Evolutionary conservation across 192 early-diverging fungal species (phyloP), one percentile per base, ranked within the genome.

Genomic region (Phlyctochytrium bullatum): DNA sequence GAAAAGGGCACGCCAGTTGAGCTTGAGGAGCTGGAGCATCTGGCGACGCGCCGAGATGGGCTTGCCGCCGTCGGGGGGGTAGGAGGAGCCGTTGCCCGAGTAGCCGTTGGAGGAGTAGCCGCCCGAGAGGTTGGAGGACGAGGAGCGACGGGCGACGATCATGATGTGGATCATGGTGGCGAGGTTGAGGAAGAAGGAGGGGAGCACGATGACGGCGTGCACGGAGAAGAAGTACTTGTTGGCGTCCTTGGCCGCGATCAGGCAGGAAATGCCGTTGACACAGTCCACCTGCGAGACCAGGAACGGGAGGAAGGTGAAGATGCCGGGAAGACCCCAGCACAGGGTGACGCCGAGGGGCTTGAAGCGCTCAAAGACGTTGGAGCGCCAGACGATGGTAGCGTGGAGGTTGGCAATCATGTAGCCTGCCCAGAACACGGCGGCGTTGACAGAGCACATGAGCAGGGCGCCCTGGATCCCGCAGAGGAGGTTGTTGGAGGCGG

Each of bases 351-450:
- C 71, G 57, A 66, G 10, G 2, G 58, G 71, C 50, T 72, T 72
- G 71, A 66, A 66, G 1, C 65, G 31, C n/a, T 32, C 64, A 10
- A 72, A 59, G 20, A 72, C 17, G 24, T 58, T 61, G 59, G 71
- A 72, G 23, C 65, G n/a, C 53, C 57, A 58, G n/a, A 72, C 71
- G 36, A 72, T 72, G 34, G 71, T 72, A 23, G 58, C 25, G 65
- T 72, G 71, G 64, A 72, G 34, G 61, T 72, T 72, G 54, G 33
- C 65, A 23, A 72, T 72, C 71, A 72, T 72, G 65, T 66, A 72
- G 0, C 54, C 53, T 1, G 51, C 71, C 71, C 71, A 72, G 2
- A 72, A 32, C 12, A 72, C 64, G 34, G 56, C 53, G 4, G 64
- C 71, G 50, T 72, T 53, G 61, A 67, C 71, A 33, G 54, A 56